A percentile compares a stretch with the other conserved stretches of the same genome.
Conservation (phyloP, 1,139 yeast genomes). For the Taphrina confusa region DNA sequence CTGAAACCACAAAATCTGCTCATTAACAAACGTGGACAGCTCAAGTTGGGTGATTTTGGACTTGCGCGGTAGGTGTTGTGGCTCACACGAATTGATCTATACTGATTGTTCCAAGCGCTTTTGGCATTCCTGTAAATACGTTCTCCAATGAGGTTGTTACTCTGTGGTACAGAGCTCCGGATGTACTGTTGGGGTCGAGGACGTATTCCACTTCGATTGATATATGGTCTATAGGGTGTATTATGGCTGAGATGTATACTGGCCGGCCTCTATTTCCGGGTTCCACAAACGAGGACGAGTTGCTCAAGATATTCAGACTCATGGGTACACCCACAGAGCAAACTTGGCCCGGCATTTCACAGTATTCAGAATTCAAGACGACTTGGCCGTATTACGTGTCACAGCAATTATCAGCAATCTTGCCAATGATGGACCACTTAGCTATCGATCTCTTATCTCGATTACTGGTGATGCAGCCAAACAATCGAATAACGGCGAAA, state of each 20-base stretch:
- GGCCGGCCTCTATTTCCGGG: conserved; percentile 99
- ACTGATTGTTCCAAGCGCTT: conserved; percentile 53
- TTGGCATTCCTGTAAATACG: conserved; percentile 96
- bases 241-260: conserved; percentile 95
- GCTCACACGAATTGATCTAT: background rate
- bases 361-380: conserved; percentile 78
- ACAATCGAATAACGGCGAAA: conserved; percentile 82
- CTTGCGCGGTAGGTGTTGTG: conserved; percentile 72
- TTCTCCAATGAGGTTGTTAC: conserved; percentile 97
- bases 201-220: conserved; percentile 95
- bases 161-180: conserved; percentile 98
- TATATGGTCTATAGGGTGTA: conserved; percentile 99
- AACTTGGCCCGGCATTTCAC: conserved; percentile 92
- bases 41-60: conserved; percentile 96
- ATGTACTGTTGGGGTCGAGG: conserved; percentile 89
- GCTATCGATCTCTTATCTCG: conserved; percentile 77
- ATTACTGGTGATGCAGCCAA: conserved; percentile 88
- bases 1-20: conserved; percentile 91
- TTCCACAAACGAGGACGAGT: conserved; percentile 90
- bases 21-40: conserved; percentile 82
- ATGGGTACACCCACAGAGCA: conserved; percentile 89
- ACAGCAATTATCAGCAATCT: conserved; percentile 74
- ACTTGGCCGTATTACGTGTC: conserved; percentile 78
- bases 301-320: conserved; percentile 69
- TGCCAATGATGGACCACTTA: conserved; percentile 74